These are phyloP conservation scores for Tephrocybe rancida DNA, from an alignment of 768 basidiomycete species.

Conservation along the genomic window DNA sequence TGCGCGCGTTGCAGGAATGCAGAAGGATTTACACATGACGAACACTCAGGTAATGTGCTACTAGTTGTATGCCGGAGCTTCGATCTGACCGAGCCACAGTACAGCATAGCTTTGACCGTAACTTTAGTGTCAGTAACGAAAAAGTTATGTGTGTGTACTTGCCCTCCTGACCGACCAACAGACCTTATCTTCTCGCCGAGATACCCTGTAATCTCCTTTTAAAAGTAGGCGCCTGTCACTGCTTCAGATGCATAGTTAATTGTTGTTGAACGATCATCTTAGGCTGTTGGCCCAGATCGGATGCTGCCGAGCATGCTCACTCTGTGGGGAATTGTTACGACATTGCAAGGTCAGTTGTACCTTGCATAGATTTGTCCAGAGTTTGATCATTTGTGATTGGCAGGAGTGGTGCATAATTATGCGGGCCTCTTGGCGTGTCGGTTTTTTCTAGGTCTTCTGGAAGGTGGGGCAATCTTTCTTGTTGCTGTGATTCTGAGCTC, in stretches of 20 bases:
- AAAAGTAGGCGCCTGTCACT: conserved; percentile 29
- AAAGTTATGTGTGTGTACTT: background rate
- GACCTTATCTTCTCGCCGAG: conserved; percentile 36
- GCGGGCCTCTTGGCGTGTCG: conserved; percentile 48
- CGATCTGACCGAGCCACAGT: conserved; percentile 22
- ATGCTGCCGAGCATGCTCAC: conserved; percentile 44
- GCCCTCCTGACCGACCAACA: background rate
- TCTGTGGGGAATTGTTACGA: conserved; percentile 44
- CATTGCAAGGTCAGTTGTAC: conserved; percentile 38
- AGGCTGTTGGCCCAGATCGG: conserved; percentile 40
- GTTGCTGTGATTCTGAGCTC: conserved; percentile 15
- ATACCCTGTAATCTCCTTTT: conserved; percentile 40
- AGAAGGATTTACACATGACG: conserved; percentile 31
- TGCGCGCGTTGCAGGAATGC: conserved; percentile 40
- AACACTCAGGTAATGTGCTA: conserved; percentile 9
- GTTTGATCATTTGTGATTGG: background rate
- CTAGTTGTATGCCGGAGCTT: background rate
- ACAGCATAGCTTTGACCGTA: conserved; percentile 32
- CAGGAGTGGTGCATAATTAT: conserved; percentile 39
- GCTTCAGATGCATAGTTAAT: background rate
- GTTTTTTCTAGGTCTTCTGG: conserved; percentile 47
- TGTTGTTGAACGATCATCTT: background rate
- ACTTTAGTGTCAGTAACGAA: conserved; percentile 22
- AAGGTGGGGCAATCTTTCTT: conserved; percentile 30
- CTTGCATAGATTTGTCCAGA: background rate